Evolutionary conservation across 2,329 filamentous ascomycete species (phyloP).

Genomic region (Scedosporium boydii): DNA sequence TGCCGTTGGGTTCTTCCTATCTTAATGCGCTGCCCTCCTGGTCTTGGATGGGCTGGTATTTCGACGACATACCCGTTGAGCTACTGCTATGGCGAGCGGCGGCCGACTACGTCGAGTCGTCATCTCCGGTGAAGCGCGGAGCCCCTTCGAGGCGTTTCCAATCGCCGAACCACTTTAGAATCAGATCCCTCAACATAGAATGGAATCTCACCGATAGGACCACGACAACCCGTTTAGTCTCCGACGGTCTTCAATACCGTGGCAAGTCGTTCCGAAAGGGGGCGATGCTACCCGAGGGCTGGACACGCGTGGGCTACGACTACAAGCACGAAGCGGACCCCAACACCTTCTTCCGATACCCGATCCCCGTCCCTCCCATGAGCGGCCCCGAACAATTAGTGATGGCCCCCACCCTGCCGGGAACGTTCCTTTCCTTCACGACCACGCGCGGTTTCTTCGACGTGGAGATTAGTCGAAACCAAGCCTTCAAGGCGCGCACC

Average conservation of each 20-base stretch:
- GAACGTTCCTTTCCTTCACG: conserved; percentile 28
- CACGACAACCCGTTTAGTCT: conserved; percentile 23
- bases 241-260: conserved; percentile 27
- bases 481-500: conserved; percentile 22
- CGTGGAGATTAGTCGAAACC: conserved; percentile 27
- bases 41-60: conserved; percentile 40
- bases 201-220: conserved; percentile 31
- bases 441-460: conserved; percentile 29
- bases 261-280: conserved; percentile 25
- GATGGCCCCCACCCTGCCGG: conserved; percentile 19
- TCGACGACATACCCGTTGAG: conserved; percentile 32
- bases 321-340: conserved; percentile 31
- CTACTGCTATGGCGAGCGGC: conserved; percentile 31
- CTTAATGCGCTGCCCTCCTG: conserved; percentile 27
- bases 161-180: conserved; percentile 26
- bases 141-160: conserved; percentile 24
- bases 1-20: conserved; percentile 1
- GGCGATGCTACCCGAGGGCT: conserved; percentile 26
- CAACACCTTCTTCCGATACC: conserved; percentile 29
- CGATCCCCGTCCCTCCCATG: conserved; percentile 23
- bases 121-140: conserved; percentile 20
- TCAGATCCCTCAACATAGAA: conserved; percentile 23
- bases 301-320: conserved; percentile 25
- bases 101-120: conserved; percentile 32
- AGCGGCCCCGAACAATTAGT: conserved; percentile 2